Conservation (phyloP, 2,329 filamentous ascomycete species). For the Fusarium aywerte region DNA sequence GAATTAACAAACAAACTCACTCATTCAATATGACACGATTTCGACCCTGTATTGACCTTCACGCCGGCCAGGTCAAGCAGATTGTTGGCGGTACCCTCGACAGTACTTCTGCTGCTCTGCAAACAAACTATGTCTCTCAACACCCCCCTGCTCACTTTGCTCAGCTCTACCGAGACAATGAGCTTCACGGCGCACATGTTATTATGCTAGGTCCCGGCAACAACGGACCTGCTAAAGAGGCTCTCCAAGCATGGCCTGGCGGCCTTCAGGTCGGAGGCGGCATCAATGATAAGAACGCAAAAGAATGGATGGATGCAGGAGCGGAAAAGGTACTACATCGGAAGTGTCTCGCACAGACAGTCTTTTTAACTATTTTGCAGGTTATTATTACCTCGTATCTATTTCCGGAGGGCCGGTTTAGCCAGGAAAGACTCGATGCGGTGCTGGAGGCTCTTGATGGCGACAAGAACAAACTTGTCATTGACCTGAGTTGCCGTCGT, state of each 20-base stretch:
- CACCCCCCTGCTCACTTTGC: constrained; percentile 86
- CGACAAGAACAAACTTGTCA: constrained; percentile 84
- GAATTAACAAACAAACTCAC: neutral
- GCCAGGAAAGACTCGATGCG: constrained; percentile 76
- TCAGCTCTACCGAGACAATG: constrained; percentile 79
- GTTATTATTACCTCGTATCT: constrained; percentile 97
- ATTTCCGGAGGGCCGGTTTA: constrained; percentile 87
- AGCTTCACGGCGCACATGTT: constrained; percentile 84
- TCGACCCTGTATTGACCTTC: constrained; percentile 95
- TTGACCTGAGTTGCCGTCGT: constrained; percentile 91
- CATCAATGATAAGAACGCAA: constrained; percentile 86
- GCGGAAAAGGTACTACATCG: constrained; percentile 79
- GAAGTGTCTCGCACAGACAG: neutral
- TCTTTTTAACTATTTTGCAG: constrained; percentile 61
- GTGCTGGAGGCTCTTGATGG: constrained; percentile 78
- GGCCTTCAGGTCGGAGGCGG: constrained; percentile 94
- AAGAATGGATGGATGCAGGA: constrained; percentile 85
- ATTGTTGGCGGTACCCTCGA: constrained; percentile 95
- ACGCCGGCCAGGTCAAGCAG: constrained; percentile 97
- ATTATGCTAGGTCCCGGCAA: constrained; percentile 97
- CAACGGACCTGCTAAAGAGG: constrained; percentile 79
- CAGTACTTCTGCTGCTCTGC: constrained; percentile 71
- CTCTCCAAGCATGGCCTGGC: constrained; percentile 80
- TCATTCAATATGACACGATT: constrained; percentile 82
- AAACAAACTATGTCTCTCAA: constrained; percentile 92